These are phyloP conservation scores for Arctostaphylos glauca DNA, from an alignment of 148 eudicot genomes.

Conservation along the genomic window DNA sequence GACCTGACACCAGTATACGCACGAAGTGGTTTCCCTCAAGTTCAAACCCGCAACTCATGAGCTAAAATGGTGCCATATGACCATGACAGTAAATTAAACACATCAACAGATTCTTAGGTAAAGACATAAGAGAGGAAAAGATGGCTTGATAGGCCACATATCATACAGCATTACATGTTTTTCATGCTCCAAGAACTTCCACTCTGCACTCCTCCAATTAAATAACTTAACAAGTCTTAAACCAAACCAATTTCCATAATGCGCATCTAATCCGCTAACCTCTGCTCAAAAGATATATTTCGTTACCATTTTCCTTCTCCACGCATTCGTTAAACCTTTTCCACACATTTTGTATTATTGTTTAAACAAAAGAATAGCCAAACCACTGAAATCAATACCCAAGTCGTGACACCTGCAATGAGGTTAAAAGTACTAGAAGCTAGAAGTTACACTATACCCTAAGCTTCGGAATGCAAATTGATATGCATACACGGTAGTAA, in stretches of 20 bases:
- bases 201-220: neutral
- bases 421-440: neutral
- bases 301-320: neutral
- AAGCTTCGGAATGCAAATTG: neutral
- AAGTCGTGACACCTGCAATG: neutral
- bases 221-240: neutral
- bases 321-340: neutral
- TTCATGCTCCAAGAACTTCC: slow-evolving; percentile 5
- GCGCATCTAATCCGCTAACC: neutral
- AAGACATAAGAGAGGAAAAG: neutral
- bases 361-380: neutral
- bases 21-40: neutral
- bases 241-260: neutral
- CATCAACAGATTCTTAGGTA: neutral
- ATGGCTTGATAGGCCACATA: neutral
- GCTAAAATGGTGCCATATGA: neutral
- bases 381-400: slow-evolving; percentile 4
- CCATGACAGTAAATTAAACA: neutral
- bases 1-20: neutral
- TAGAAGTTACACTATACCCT: neutral
- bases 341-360: neutral
- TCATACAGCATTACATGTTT: neutral
- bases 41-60: neutral
- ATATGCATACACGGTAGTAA: neutral
- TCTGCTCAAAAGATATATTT: neutral